Conservation (phyloP, 1,284 basidiomycete genomes). For the Apiotrichum montevideense region DNA sequence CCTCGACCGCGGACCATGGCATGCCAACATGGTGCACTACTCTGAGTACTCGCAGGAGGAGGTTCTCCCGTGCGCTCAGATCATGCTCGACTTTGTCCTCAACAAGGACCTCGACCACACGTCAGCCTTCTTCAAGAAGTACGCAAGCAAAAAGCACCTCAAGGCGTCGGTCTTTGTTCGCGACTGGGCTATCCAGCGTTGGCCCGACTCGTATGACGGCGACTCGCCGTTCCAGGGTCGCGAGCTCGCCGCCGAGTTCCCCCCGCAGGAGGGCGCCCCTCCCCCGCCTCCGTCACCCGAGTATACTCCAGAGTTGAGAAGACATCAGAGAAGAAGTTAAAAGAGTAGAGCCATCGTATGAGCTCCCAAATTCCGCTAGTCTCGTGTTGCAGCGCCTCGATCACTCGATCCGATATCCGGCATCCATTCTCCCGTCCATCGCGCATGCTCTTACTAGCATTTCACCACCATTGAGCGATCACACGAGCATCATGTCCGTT, state of each 20-base stretch:
- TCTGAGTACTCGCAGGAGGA: slow-evolving; percentile 81
- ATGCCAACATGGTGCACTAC: slow-evolving; percentile 85
- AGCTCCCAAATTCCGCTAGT: too few species aligned
- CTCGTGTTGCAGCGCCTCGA: too few species aligned
- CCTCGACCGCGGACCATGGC: slow-evolving; percentile 80
- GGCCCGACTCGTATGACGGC: slow-evolving; percentile 27
- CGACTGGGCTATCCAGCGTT: slow-evolving; percentile 47
- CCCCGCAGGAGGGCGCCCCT: slow-evolving; percentile 6
- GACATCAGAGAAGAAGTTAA: too few species aligned
- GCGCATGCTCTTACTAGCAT: too few species aligned
- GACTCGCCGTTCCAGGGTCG: slow-evolving; percentile 14
- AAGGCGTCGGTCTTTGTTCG: slow-evolving; percentile 59
- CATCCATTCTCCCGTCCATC: too few species aligned
- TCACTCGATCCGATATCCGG: too few species aligned
- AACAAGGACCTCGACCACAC: slow-evolving; percentile 57
- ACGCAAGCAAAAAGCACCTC: slow-evolving; percentile 74
- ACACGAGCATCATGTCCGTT: too few species aligned
- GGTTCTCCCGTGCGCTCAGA: slow-evolving; percentile 76
- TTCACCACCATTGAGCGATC: too few species aligned
- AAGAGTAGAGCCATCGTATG: too few species aligned
- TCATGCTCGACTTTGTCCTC: slow-evolving; percentile 89
- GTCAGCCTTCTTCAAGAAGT: slow-evolving; percentile 61
- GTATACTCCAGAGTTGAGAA: too few species aligned
- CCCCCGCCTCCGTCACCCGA: not conserved
- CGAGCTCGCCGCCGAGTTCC: slow-evolving; percentile 22